These are phyloP conservation scores for Keithomyces neogunnii DNA, from an alignment of 2,329 filamentous ascomycete species.

Conservation along the genomic window DNA sequence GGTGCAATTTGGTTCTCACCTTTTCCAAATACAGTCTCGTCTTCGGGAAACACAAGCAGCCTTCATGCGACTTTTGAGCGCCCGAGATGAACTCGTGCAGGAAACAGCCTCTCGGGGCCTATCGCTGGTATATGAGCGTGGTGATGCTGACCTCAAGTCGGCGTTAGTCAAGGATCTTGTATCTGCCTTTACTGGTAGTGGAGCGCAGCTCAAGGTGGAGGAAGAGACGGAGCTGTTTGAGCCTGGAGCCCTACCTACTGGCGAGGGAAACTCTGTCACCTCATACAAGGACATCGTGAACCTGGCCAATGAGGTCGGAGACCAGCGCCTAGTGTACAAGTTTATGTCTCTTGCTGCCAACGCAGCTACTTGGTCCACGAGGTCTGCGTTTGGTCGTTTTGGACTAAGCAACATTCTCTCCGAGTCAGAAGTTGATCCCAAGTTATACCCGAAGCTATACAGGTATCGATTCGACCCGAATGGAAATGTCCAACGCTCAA, in stretches of 20 bases:
- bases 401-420: slow-evolving; percentile 88
- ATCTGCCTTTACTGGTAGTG: slow-evolving; percentile 74
- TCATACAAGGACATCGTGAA: slow-evolving; percentile 98
- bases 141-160: slow-evolving; percentile 70
- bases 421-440: slow-evolving; percentile 80
- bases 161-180: slow-evolving; percentile 83
- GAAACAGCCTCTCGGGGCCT: slow-evolving; percentile 89
- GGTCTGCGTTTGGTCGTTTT: slow-evolving; percentile 90
- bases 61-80: slow-evolving; percentile 80
- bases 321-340: slow-evolving; percentile 92
- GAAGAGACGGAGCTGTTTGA: slow-evolving; percentile 92
- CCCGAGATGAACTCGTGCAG: slow-evolving; percentile 89
- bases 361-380: slow-evolving; percentile 94
- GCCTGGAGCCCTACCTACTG: slow-evolving; percentile 79
- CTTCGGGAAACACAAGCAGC: slow-evolving; percentile 74
- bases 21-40: slow-evolving; percentile 62
- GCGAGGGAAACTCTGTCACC: slow-evolving; percentile 80
- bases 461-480: slow-evolving; percentile 95
- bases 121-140: slow-evolving; percentile 88
- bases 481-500: slow-evolving; percentile 81
- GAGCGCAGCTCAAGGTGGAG: slow-evolving; percentile 70
- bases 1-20: slow-evolving; percentile 79
- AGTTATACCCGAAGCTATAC: slow-evolving; percentile 90
- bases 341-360: slow-evolving; percentile 98
- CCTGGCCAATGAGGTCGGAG: slow-evolving; percentile 90